phyloP scores from a whole-genome alignment of 495 filamentous ascomycete species.

The Talaromyces ruber region DNA sequence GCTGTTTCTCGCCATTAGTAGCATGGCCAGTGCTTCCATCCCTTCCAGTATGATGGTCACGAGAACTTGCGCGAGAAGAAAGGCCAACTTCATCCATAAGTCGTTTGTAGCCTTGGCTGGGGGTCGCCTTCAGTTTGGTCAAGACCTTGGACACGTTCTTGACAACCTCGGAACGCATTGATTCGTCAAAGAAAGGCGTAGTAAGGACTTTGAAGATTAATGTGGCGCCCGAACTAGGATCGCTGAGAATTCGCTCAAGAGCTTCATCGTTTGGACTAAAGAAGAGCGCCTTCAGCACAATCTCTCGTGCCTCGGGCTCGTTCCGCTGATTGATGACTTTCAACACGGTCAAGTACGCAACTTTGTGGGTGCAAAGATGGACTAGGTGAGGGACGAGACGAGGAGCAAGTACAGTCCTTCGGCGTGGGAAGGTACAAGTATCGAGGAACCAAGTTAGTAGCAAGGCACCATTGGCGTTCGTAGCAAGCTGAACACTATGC shows the following conservation, averaged over 20 bases:
- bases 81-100: constrained; percentile 95
- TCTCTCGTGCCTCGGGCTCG: constrained; percentile 88
- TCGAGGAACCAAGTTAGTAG: constrained; percentile 97
- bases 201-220: constrained; percentile 97
- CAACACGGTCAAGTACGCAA: constrained; percentile 91
- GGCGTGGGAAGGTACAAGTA: constrained; percentile 90
- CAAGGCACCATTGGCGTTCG: constrained; percentile 91
- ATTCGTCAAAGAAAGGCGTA: constrained; percentile 95
- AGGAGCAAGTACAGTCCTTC: constrained; percentile 86
- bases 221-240: constrained; percentile 88
- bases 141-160: constrained; percentile 88
- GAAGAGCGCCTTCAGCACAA: constrained; percentile 85
- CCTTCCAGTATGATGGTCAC: constrained; percentile 36
- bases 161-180: constrained; percentile 74
- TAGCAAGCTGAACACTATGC: constrained; percentile 93
- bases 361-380: constrained; percentile 96
- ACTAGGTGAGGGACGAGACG: constrained; percentile 93
- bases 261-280: constrained; percentile 84
- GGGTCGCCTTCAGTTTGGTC: constrained; percentile 81
- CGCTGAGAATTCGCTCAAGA: constrained; percentile 82
- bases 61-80: constrained; percentile 50
- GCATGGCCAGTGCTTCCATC: constrained; percentile 31
- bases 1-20: constrained; percentile 35
- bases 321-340: constrained; percentile 98
- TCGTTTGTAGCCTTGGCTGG: constrained; percentile 94